A percentile compares a stretch with the other conserved stretches of the same genome.
Conservation (phyloP, 176 grass and related monocot genomes). For the Triticum dicoccoides region DNA sequence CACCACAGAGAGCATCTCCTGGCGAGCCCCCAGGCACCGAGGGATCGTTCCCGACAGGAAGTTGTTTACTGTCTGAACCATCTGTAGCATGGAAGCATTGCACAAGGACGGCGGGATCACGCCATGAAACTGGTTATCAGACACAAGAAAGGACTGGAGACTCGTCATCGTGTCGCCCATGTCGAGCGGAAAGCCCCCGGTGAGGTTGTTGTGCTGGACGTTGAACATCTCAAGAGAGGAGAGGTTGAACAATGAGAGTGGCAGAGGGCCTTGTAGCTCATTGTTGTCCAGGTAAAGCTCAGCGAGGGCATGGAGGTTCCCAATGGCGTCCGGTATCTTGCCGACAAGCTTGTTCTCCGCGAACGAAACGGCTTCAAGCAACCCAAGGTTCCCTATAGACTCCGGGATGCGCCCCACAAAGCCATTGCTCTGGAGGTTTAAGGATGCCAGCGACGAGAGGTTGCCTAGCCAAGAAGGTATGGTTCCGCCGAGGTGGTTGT, state of each 20-base stretch:
- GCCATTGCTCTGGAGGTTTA: conserved; percentile 2
- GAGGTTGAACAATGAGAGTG: conserved; percentile 8
- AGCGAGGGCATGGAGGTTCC: not conserved
- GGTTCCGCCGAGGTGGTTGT: conserved; percentile 1
- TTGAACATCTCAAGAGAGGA: not conserved
- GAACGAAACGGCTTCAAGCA: not conserved
- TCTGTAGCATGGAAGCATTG: conserved; percentile 28
- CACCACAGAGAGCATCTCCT: not conserved
- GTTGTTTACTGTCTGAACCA: conserved; percentile 6
- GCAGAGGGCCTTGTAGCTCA: not conserved
- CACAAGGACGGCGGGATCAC: conserved; percentile 12
- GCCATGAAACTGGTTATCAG: conserved; percentile 20
- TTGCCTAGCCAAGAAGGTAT: conserved; percentile 24
- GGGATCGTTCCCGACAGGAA: conserved; percentile 23
- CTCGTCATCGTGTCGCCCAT: conserved; percentile 6
- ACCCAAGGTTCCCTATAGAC: not conserved
- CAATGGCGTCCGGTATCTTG: not conserved
- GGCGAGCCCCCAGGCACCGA: not conserved
- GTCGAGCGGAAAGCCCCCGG: not conserved
- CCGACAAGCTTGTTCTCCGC: conserved; percentile 8
- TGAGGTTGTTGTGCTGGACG: not conserved
- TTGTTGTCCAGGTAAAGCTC: not conserved
- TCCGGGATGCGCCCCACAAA: conserved; percentile 13
- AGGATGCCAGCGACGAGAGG: not conserved
- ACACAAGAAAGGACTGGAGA: not conserved